These are phyloP conservation scores for Trametes villosa DNA, from an alignment of 768 basidiomycete genomes.

Conservation along the genomic window DNA sequence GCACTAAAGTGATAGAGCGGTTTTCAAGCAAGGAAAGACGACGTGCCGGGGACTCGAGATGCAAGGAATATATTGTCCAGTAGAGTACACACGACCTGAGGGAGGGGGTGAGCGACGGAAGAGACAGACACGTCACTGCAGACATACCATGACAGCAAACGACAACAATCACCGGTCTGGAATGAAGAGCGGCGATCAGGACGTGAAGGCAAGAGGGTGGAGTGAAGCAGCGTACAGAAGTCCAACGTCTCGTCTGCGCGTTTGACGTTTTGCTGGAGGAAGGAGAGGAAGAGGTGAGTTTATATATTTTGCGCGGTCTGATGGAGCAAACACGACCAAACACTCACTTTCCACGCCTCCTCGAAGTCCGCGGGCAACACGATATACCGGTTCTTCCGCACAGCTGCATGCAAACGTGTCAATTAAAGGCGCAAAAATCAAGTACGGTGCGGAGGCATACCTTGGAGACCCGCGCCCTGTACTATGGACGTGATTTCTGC, in stretches of 20 bases:
- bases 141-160: slow-evolving; percentile 41
- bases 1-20: slow-evolving; percentile 88
- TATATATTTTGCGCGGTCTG: slow-evolving; percentile 29
- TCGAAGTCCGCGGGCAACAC: slow-evolving; percentile 98
- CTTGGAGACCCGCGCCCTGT: slow-evolving; percentile 97
- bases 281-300: slow-evolving; percentile 38
- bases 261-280: slow-evolving; percentile 90
- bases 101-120: slow-evolving; percentile 8
- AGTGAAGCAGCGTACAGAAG: slow-evolving; percentile 65
- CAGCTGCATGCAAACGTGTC: slow-evolving; percentile 54
- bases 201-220: neutral
- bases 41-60: slow-evolving; percentile 10
- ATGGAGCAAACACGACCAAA: slow-evolving; percentile 56
- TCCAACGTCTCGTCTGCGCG: slow-evolving; percentile 94
- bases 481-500: slow-evolving; percentile 96
- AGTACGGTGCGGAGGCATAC: slow-evolving; percentile 38
- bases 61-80: slow-evolving; percentile 37
- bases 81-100: slow-evolving; percentile 40
- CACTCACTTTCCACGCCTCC: slow-evolving; percentile 97
- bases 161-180: slow-evolving; percentile 45
- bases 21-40: neutral
- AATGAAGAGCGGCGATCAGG: slow-evolving; percentile 7
- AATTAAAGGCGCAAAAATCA: neutral
- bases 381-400: slow-evolving; percentile 97
- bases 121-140: slow-evolving; percentile 29